Evolutionary conservation across 2,329 filamentous ascomycete species (phyloP).

Genomic region (Volutella citrinella): DNA sequence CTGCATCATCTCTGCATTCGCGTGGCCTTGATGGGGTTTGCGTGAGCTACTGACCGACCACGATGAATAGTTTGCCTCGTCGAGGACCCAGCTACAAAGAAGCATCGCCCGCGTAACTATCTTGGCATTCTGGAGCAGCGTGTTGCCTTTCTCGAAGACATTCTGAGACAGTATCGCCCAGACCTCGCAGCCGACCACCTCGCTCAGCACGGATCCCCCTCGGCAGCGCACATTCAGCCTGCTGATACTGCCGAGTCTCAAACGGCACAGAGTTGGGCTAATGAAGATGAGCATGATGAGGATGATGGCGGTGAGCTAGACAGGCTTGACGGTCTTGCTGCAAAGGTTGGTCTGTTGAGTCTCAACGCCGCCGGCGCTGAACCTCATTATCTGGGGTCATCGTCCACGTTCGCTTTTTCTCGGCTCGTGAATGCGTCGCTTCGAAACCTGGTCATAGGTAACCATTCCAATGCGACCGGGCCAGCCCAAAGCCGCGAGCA

Average conservation of each 20-base stretch:
- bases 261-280: too few species aligned
- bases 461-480: too few species aligned
- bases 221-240: too few species aligned
- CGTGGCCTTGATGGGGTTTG: too few species aligned
- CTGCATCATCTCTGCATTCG: too few species aligned
- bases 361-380: constrained; percentile 12
- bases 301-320: too few species aligned
- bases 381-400: constrained; percentile 26
- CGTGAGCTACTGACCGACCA: too few species aligned
- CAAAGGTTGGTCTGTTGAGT: constrained; percentile 17
- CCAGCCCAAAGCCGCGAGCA: background rate
- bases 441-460: background rate
- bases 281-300: background rate
- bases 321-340: constrained; percentile 12
- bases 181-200: background rate
- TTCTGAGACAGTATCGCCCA: background rate
- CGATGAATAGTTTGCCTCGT: too few species aligned
- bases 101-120: constrained; percentile 28
- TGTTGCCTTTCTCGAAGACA: constrained; percentile 20
- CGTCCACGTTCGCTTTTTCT: constrained; percentile 27
- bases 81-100: constrained; percentile 26
- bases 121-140: constrained; percentile 26
- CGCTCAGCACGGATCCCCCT: background rate
- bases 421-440: constrained; percentile 14
- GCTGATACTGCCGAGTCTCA: too few species aligned